A percentile compares a stretch with the other conserved stretches of the same genome.
Evolutionary conservation across 2,329 filamentous ascomycete genomes (phyloP).

Genomic region (Colletotrichum spinosum): DNA sequence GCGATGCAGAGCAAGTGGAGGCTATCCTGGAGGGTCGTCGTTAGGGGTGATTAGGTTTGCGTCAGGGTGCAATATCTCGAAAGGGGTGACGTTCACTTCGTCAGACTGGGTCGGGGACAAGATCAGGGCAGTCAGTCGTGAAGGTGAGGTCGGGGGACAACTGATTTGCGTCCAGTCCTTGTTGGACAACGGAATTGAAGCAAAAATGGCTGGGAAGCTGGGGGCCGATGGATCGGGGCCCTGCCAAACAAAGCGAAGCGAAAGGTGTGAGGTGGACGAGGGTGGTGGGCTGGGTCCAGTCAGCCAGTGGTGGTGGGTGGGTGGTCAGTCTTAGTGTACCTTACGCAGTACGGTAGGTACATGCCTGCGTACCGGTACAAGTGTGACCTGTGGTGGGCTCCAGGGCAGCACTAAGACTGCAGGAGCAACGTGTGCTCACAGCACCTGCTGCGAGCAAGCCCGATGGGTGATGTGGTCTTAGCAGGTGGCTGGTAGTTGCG

Average conservation of each 20-base stretch:
- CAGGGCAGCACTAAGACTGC: conserved; percentile 8
- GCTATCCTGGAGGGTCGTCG: conserved; percentile 24
- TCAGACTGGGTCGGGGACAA: conserved; percentile 20
- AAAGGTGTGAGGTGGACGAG: conserved; percentile 18
- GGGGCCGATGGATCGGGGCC: conserved; percentile 33
- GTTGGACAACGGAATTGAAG: conserved; percentile 31
- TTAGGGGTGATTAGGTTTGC: conserved; percentile 17
- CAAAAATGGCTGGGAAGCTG: conserved; percentile 38
- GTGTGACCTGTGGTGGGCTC: neutral
- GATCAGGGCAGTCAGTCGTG: conserved; percentile 25
- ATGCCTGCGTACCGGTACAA: too few relatives aligned
- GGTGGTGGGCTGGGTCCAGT: conserved; percentile 34
- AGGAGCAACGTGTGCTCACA: conserved; percentile 19
- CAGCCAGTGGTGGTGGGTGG: conserved; percentile 18
- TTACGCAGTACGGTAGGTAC: too few relatives aligned
- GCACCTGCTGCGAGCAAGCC: too few relatives aligned
- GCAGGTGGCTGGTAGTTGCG: conserved; percentile 30
- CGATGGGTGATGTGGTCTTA: conserved; percentile 26
- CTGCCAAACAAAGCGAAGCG: conserved; percentile 34
- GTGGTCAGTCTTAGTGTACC: conserved; percentile 4
- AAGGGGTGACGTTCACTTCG: conserved; percentile 22
- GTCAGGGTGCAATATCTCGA: conserved; percentile 33
- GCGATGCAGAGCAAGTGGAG: conserved; percentile 33
- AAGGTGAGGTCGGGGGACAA: conserved; percentile 31
- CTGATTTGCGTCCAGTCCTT: conserved; percentile 30